Base-by-base conservation (phyloP, 2,329 filamentous ascomycete genomes). In the Alternaria angustiovoidea region DNA sequence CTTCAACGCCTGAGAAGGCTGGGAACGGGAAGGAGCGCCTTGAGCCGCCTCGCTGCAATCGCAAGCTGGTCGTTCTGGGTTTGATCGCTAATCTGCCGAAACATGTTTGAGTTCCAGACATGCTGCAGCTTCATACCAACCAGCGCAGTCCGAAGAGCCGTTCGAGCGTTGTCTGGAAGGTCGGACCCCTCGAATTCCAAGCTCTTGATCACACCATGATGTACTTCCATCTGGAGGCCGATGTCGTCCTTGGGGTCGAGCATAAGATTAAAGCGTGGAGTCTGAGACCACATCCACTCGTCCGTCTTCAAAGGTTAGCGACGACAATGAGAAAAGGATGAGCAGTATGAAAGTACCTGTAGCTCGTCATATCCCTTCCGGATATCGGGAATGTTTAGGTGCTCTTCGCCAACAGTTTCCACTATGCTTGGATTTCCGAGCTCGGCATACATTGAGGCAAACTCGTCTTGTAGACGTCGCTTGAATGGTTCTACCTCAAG, bases 211-310 rank as follows among this genome's bases (percentile, higher is more conserved):
- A 42, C 87, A 81, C 64, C 87, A 81, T 63, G 84, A 85, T 38
- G 89, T 79, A 75, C 76, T 24, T 68, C 71, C 61, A 77, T 68
- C 8, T 67, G 60, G 18, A 76, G 46, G 8, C 64, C 57, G 8
- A 66, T 57, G 11, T 63, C 65, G 36, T 86, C 81, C 4, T 86
- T 88, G 4, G 87, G 88, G 28, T 71, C 63, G 14, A 73, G 62
- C 36, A 52, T 51, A 6, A 94, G 88, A 7, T 85, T 88, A 76
- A 97, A 97, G 56, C 89, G 89, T 1, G 94, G 94, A 2, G 94
- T 97, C 79, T 97, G 93, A 2, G 87, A 87, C 78, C 90, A 97
- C 59, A 90, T 90, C 93, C 93, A 97, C 11, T 88, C 86, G 4
- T 81, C 78, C 0, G 88, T 89, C 84, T 88, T 65, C 38, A 67